Evolutionary conservation across 1,284 basidiomycete genomes (phyloP).

Genomic region (Trametes versicolor): DNA sequence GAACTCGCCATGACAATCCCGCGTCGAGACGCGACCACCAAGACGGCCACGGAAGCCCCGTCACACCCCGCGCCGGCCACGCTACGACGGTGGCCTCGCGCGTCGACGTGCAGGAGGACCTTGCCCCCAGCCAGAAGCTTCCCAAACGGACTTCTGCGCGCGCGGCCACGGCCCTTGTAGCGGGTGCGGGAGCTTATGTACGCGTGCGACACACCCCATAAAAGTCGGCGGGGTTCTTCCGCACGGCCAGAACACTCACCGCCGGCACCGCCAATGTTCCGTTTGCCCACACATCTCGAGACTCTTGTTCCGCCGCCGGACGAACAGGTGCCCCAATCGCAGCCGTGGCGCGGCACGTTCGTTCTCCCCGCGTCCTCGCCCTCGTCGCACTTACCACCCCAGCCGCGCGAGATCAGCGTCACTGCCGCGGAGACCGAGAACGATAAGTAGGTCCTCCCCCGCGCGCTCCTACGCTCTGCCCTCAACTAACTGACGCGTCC

Average conservation of each 20-base stretch:
- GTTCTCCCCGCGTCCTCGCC: conserved; percentile 51
- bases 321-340: conserved; percentile 50
- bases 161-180: conserved; percentile 31
- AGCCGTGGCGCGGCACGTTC: conserved; percentile 66
- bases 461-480: conserved; percentile 1
- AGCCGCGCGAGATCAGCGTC: conserved; percentile 60
- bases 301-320: conserved; percentile 62
- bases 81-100: conserved; percentile 18
- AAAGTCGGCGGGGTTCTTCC: conserved; percentile 30
- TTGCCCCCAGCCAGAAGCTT: conserved; percentile 18
- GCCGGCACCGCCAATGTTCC: conserved; percentile 49
- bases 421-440: conserved; percentile 74
- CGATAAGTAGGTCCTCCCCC: conserved; percentile 59
- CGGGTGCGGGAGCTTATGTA: conserved; percentile 30
- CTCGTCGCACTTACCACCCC: conserved; percentile 37
- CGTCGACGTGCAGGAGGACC: conserved; percentile 11
- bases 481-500: conserved; percentile 13
- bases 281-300: conserved; percentile 67
- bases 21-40: conserved; percentile 17
- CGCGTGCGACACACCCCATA: conserved; percentile 31
- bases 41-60: conserved; percentile 22
- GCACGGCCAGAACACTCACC: conserved; percentile 32
- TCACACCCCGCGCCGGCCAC: conserved; percentile 14
- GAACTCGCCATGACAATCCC: conserved; percentile 32
- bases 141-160: conserved; percentile 29